Evolutionary conservation across 1,284 basidiomycete genomes (phyloP).

Genomic region (Mycena citricolor): DNA sequence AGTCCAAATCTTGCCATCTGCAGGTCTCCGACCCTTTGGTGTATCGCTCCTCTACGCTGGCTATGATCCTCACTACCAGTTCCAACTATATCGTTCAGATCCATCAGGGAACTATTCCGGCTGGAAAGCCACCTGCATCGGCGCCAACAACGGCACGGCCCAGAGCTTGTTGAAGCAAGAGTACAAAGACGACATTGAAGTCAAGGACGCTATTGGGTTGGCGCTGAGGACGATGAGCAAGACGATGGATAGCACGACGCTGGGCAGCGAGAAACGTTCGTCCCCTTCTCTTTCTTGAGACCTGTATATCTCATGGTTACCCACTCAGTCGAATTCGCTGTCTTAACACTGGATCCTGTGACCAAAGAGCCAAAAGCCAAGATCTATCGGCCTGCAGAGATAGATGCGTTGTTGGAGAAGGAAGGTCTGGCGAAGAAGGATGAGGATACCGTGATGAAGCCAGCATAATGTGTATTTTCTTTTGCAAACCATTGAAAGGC

Average conservation of each 20-base stretch:
- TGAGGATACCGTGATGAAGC: slow-evolving; percentile 72
- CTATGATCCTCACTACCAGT: slow-evolving; percentile 93
- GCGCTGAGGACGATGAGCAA: slow-evolving; percentile 97
- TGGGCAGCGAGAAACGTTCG: slow-evolving; percentile 93
- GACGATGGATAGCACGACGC: slow-evolving; percentile 98
- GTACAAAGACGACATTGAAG: slow-evolving; percentile 92
- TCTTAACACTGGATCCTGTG: slow-evolving; percentile 79
- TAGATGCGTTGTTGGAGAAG: slow-evolving; percentile 81
- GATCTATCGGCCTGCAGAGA: slow-evolving; percentile 91
- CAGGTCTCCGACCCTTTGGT: slow-evolving; percentile 95
- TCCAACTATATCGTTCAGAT: slow-evolving; percentile 98
- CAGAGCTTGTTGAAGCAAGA: slow-evolving; percentile 96
- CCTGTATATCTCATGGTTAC: neutral
- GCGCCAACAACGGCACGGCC: slow-evolving; percentile 94
- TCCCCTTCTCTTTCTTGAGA: slow-evolving; percentile 22
- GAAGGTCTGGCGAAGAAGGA: slow-evolving; percentile 89
- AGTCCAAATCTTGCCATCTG: slow-evolving; percentile 4
- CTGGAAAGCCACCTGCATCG: slow-evolving; percentile 99
- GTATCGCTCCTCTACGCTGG: slow-evolving; percentile 96
- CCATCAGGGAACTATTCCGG: slow-evolving; percentile 98
- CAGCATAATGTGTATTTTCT: slow-evolving; percentile 31
- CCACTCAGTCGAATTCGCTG: slow-evolving; percentile 88
- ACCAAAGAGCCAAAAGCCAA: slow-evolving; percentile 85
- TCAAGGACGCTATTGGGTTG: slow-evolving; percentile 90
- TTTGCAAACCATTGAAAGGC: slow-evolving; percentile 17